These are phyloP conservation scores for Lupinus albus DNA, from an alignment of 306 rosid genomes.

Conservation along the genomic window DNA sequence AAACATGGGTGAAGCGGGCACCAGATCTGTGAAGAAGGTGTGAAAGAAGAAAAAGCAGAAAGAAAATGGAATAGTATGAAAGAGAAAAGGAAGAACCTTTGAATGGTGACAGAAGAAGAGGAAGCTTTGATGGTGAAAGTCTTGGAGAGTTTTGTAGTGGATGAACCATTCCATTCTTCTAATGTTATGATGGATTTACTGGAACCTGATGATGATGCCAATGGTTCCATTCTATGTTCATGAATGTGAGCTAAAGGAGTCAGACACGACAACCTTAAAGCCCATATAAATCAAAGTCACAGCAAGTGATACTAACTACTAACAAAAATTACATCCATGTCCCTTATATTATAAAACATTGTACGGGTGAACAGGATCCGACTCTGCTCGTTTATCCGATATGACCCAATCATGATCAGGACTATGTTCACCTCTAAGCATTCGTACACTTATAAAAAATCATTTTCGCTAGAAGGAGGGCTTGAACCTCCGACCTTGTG, in stretches of 20 bases:
- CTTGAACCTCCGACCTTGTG: constrained; percentile 39
- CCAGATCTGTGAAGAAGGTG: constrained; percentile 56
- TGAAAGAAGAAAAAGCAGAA: not conserved
- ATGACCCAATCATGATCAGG: too few species aligned
- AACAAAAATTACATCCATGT: too few species aligned
- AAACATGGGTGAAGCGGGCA: constrained; percentile 64
- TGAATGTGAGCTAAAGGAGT: not conserved
- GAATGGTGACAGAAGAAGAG: constrained; percentile 42
- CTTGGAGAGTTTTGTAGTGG: constrained; percentile 74
- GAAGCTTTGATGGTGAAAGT: constrained; percentile 76
- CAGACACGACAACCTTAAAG: not conserved
- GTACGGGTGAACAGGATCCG: too few species aligned
- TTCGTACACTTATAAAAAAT: too few species aligned
- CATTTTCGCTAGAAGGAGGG: constrained; percentile 35
- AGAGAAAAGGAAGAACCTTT: too few species aligned
- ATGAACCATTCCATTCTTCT: constrained; percentile 92
- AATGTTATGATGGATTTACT: constrained; percentile 40
- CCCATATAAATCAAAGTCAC: too few species aligned
- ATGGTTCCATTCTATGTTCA: too few species aligned
- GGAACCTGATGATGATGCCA: constrained; percentile 27
- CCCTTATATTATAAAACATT: too few species aligned
- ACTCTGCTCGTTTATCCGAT: too few species aligned
- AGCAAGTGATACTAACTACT: too few species aligned
- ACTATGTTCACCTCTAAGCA: too few species aligned
- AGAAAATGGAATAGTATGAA: not conserved